These are phyloP conservation scores for Trypanosomatidae sp. DNA, from an alignment of 208 protist species.

Conservation along the genomic window DNA sequence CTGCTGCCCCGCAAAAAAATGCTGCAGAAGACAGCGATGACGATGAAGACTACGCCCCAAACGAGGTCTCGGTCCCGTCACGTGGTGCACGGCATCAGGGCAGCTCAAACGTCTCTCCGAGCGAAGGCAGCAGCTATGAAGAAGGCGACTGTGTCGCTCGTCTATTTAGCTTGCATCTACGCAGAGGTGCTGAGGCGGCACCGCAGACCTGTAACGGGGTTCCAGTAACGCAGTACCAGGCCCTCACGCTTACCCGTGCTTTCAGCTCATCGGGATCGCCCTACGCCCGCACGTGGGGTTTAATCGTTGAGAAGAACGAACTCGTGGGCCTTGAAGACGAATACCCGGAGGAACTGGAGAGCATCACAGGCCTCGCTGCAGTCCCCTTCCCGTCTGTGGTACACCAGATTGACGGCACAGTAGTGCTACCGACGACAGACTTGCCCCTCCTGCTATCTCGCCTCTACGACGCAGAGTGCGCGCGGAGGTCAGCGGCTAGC, in stretches of 20 bases:
- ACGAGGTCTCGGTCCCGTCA: not conserved
- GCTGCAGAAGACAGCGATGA: constrained; percentile 17
- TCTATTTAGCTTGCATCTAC: constrained; percentile 4
- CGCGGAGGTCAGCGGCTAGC: not conserved
- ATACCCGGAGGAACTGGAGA: not conserved
- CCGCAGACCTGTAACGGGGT: not conserved
- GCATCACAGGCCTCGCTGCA: constrained; percentile 1
- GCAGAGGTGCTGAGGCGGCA: not conserved
- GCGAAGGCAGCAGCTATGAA: not conserved
- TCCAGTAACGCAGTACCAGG: constrained; percentile 20
- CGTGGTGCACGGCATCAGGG: not conserved
- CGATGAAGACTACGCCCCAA: constrained; percentile 39
- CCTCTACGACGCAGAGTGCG: not conserved
- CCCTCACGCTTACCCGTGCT: constrained; percentile 12
- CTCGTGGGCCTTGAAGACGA: constrained; percentile 13
- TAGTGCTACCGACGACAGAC: constrained; percentile 13
- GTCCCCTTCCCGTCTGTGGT: constrained; percentile 31
- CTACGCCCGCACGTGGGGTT: constrained; percentile 9
- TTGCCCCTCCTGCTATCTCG: constrained; percentile 8
- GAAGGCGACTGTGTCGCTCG: not conserved
- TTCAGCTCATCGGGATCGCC: not conserved
- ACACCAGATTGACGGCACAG: constrained; percentile 25
- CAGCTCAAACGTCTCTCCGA: not conserved
- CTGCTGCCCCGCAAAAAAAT: not conserved
- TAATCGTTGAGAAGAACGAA: constrained; percentile 14